Conservation (phyloP, 2,329 filamentous ascomycete genomes). For the Neonectria magnoliae region DNA sequence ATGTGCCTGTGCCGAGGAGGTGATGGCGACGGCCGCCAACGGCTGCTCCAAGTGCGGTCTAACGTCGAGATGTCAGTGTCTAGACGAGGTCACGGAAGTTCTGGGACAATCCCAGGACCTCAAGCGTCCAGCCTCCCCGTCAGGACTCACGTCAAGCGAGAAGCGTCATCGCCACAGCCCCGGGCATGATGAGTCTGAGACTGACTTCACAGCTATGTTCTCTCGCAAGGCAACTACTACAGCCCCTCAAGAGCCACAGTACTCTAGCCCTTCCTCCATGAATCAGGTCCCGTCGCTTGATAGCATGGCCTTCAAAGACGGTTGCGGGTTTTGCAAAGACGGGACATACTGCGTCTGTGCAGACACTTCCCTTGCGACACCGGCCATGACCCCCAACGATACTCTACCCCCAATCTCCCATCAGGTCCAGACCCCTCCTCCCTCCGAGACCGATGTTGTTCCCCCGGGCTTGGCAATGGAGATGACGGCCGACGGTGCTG, state of each 20-base stretch:
- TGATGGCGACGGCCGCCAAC: slow-evolving; percentile 61
- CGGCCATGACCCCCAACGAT: slow-evolving; percentile 53
- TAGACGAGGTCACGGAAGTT: slow-evolving; percentile 67
- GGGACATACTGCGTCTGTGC: slow-evolving; percentile 86
- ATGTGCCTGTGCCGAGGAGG: slow-evolving; percentile 70
- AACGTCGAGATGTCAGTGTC: slow-evolving; percentile 71
- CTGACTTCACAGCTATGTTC: slow-evolving; percentile 78
- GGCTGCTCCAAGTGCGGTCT: slow-evolving; percentile 75
- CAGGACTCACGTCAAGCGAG: slow-evolving; percentile 54
- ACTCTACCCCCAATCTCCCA: slow-evolving; percentile 54
- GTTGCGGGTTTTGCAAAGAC: slow-evolving; percentile 85
- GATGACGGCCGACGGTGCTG: slow-evolving; percentile 67
- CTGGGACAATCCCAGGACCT: slow-evolving; percentile 49
- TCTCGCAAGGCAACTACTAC: slow-evolving; percentile 54
- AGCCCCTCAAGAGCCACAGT: slow-evolving; percentile 36
- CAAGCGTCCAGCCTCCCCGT: slow-evolving; percentile 62
- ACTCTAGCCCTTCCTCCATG: slow-evolving; percentile 46
- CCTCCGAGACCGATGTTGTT: slow-evolving; percentile 69
- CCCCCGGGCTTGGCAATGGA: slow-evolving; percentile 64
- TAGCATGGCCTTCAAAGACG: slow-evolving; percentile 66
- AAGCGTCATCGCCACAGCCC: slow-evolving; percentile 63
- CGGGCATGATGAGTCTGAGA: slow-evolving; percentile 73
- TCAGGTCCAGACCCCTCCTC: slow-evolving; percentile 67
- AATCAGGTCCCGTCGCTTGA: slow-evolving; percentile 51
- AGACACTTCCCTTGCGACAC: slow-evolving; percentile 60